These are phyloP conservation scores for Herpetomonas samuelpessoai DNA, from an alignment of 208 protist species.

Conservation along the genomic window DNA sequence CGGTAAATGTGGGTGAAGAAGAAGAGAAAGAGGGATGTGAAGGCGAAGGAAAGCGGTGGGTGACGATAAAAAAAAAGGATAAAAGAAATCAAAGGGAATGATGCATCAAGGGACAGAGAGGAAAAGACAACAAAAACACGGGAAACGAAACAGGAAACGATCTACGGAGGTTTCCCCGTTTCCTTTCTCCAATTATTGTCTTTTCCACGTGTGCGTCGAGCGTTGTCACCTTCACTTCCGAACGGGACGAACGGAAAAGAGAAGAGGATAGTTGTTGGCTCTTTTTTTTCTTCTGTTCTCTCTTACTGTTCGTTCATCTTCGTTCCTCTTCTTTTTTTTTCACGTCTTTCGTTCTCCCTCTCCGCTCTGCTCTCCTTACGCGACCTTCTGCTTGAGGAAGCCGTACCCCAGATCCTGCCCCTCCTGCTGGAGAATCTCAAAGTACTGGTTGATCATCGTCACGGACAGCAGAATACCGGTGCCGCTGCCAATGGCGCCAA, in stretches of 20 bases:
- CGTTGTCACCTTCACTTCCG: constrained; percentile 7
- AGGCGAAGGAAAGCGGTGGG: too few relatives aligned
- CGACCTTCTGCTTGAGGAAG: constrained; percentile 75
- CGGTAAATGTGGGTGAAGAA: too few relatives aligned
- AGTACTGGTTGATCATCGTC: constrained; percentile 99
- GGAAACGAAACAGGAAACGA: too few relatives aligned
- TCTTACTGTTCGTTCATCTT: constrained; percentile 4
- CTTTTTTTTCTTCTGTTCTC: constrained; percentile 15
- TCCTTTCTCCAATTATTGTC: too few relatives aligned
- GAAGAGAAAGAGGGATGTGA: too few relatives aligned
- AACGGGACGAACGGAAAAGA: too few relatives aligned
- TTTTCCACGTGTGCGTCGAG: too few relatives aligned
- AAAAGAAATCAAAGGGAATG: too few relatives aligned
- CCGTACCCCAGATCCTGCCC: constrained; percentile 86
- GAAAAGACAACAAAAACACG: too few relatives aligned
- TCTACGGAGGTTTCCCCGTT: too few relatives aligned
- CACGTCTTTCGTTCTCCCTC: neutral
- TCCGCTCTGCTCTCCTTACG: constrained; percentile 20
- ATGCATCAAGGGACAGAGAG: too few relatives aligned
- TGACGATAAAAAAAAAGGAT: too few relatives aligned
- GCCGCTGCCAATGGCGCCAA: constrained; percentile 97
- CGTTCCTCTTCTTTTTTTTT: constrained; percentile 8
- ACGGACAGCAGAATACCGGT: constrained; percentile 99
- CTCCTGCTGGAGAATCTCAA: constrained; percentile 99
- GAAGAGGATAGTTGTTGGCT: neutral